These are phyloP conservation scores for Theobroma cacao DNA, from an alignment of 345 rosid genomes.

Conservation along the genomic window DNA sequence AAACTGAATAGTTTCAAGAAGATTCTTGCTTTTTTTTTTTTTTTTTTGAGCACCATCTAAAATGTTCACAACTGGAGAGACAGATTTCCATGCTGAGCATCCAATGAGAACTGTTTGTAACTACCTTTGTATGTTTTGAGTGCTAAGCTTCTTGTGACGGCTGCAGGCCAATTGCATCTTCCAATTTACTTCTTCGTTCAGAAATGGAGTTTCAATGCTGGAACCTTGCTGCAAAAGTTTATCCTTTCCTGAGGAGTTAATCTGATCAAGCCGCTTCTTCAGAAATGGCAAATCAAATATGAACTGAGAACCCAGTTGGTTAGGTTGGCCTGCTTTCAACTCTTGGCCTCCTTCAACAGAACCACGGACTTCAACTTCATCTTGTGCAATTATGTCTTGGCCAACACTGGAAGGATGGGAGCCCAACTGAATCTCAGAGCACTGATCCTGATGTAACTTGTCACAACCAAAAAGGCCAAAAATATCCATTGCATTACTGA, in stretches of 20 bases:
- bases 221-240: constrained; percentile 7
- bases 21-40: background rate
- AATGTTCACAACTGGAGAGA: constrained; percentile 29
- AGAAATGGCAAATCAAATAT: constrained; percentile 42
- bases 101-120: constrained; percentile 20
- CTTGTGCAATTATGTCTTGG: constrained; percentile 9
- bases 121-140: constrained; percentile 5
- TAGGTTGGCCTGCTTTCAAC: constrained; percentile 13
- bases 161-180: background rate
- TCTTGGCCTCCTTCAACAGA: constrained; percentile 1
- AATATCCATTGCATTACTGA: background rate
- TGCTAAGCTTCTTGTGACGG: background rate
- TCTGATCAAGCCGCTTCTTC: constrained; percentile 32
- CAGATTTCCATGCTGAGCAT: constrained; percentile 19
- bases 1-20: background rate
- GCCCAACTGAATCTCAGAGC: background rate
- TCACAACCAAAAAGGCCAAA: constrained; percentile 3
- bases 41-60: background rate
- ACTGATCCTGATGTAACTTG: background rate
- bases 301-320: constrained; percentile 16
- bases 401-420: background rate
- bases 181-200: constrained; percentile 5
- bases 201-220: background rate
- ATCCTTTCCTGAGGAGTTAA: constrained; percentile 17
- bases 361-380: background rate